phyloP scores from a whole-genome alignment of 1,139 yeast genomes.

The Eremothecium coryli region DNA sequence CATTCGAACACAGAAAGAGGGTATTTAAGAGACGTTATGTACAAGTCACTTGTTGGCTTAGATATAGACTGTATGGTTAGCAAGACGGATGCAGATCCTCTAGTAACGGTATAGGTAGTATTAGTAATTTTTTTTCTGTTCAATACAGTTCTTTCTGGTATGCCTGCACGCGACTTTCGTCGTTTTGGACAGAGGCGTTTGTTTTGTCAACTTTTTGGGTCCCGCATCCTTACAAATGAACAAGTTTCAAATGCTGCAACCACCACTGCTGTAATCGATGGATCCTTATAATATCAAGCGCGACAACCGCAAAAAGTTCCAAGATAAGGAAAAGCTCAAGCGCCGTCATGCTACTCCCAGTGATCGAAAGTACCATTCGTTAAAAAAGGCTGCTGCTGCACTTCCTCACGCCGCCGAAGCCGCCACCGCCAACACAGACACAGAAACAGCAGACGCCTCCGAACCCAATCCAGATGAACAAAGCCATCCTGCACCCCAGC shows the following conservation, averaged over 20 bases:
- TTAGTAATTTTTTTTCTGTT: too few species aligned
- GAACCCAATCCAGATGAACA: background rate
- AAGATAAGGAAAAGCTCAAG: constrained; percentile 28
- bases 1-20: constrained; percentile 94
- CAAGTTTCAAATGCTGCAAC: background rate
- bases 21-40: constrained; percentile 44
- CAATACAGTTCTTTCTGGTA: too few species aligned
- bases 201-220: too few species aligned
- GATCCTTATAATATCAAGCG: constrained; percentile 23
- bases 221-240: background rate
- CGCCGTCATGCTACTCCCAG: constrained; percentile 29
- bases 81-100: constrained; percentile 49
- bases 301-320: constrained; percentile 29
- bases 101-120: constrained; percentile 20
- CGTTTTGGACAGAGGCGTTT: too few species aligned
- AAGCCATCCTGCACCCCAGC: too few species aligned
- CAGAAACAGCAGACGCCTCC: background rate
- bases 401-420: background rate
- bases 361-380: constrained; percentile 23
- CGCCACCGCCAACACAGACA: constrained; percentile 1
- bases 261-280: too few species aligned
- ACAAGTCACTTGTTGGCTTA: constrained; percentile 40
- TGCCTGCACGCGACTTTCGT: too few species aligned
- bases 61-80: constrained; percentile 39
- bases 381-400: constrained; percentile 10